Evolutionary conservation across 768 basidiomycete species (phyloP), one percentile per base, ranked within the genome.

Genomic region (Lepiota brunneoincarnata): DNA sequence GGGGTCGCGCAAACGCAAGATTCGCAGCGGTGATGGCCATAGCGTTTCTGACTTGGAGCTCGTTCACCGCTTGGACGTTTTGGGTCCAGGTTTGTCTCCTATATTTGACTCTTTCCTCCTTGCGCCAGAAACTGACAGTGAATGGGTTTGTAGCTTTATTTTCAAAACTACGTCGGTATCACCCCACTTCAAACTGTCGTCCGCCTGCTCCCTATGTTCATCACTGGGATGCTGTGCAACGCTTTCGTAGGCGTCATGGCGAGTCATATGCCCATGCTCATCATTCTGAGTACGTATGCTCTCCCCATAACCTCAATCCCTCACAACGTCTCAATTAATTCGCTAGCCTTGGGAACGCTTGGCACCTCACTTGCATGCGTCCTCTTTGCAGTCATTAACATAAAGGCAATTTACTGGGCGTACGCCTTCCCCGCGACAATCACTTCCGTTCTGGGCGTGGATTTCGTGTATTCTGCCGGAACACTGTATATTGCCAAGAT

Each of bases 401-500:
- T 85, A 0, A 57, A 66, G 0, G 72, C 71, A 5, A 68, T 82
- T 1, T 92, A 84, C 59, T 92, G 90, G 91, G 86, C 85, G 1
- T 87, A 76, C 54, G 83, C 81, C 4, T 92, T 92, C 67, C 87
- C 89, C 0, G 79, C 84, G 0, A 78, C 87, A 0, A 68, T 81
- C 37, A 54, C 87, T 41, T 69, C 79, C 17, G 89, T 91, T 12
- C 76, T 89, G 44, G 91, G 91, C 17, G 88, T 83, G 1, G 91
- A 92, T 62, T 89, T 92, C 57, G 82, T 88, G 1, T 91, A 83
- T 61, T 72, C 90, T 0, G 70, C 82, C 0, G 91, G 90, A 2
- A 87, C 86, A 4, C 69, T 92, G 14, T 92, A 87, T 59, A 79
- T 90, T 39, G 86, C 89, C 2, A 86, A 84, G 61, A 75, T 86